Base-by-base conservation (phyloP, 495 filamentous ascomycete species). In the Echria macrotheca region DNA sequence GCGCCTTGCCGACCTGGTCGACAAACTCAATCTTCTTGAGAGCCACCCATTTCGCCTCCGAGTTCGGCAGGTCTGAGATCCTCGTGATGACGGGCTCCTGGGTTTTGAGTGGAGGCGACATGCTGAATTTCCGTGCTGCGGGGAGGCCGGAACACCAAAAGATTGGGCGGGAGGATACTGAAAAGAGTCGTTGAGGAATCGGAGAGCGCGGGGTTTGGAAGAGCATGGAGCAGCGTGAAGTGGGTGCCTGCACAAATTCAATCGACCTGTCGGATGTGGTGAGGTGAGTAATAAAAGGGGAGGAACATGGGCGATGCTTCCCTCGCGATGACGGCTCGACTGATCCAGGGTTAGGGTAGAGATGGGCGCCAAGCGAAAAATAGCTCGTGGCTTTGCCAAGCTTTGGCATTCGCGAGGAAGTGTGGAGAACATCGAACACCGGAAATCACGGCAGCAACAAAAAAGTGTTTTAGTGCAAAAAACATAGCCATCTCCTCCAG, bases 31-130 rank as follows among this genome's bases (percentile, higher is more conserved):
- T 65, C 45, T 69, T 73, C 38, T 72, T 63, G 26, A 80, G 69
- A 14, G 70, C 67, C 24, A 77, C 59, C 76, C 76, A 80, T 56
- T 69, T 75, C 1, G 76, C 69, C 39, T 77, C 64, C 6, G 61
- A 49, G 14, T 68, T 49, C 43, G 70, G 61, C 17, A 80, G 63
- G 2, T 73, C 63, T 5, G 67, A 56, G 33, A 77, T 48, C 24
- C 63, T 52, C 53, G 63, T 69, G 61, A 80, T 71, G 55, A 65
- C 59, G 6, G 77, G 73, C 38, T 69, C 61, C 47, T 71, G 69
- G 44, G 61, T 67, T 44, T 70, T 68, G 36, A 9, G n/a, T n/a
- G 10, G 36, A 35, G 15, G 38, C n/a, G 53, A 32, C 53, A 55
- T 55, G 42, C 26, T 48, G 48, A 55, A 51, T 12, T 15, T 1